These are phyloP conservation scores for Mortierella antarctica DNA, from an alignment of 192 early-diverging fungal species.

Conservation along the genomic window DNA sequence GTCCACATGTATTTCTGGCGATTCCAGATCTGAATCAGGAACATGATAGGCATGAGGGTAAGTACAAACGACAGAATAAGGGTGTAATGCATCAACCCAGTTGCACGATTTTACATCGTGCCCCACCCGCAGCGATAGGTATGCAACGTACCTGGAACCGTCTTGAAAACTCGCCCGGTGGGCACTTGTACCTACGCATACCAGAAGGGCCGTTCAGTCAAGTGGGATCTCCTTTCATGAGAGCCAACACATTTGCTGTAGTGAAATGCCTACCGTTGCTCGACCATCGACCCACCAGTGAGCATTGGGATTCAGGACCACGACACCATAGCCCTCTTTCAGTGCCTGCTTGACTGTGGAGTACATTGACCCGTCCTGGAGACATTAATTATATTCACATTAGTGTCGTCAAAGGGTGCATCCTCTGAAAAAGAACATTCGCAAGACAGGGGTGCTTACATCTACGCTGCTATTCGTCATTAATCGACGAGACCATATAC, in stretches of 20 bases:
- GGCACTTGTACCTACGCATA: conserved; percentile 2
- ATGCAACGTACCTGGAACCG: conserved; percentile 10
- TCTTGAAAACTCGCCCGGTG: neutral
- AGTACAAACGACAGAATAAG: no score
- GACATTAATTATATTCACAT: neutral
- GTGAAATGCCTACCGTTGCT: conserved; percentile 1
- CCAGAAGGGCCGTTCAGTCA: no score
- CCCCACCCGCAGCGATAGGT: neutral
- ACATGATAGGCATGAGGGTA: neutral
- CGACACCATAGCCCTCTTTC: conserved; percentile 25
- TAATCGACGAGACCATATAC: conserved; percentile 36
- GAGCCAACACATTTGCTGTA: neutral
- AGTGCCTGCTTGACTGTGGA: conserved; percentile 10
- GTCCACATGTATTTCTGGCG: conserved; percentile 34
- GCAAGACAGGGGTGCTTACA: neutral
- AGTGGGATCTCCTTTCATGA: no score
- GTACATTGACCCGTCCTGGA: conserved; percentile 27
- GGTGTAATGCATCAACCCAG: no score
- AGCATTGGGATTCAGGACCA: conserved; percentile 35
- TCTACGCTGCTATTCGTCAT: conserved; percentile 18
- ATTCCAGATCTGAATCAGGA: conserved; percentile 7
- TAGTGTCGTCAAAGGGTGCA: neutral
- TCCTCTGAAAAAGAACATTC: neutral
- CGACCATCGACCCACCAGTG: conserved; percentile 35
- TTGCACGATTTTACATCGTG: no score